Evolutionary conservation across 176 grass and related monocot genomes (phyloP).

Genomic region (bread wheat (Triticum aestivum)): IWGSC_CS_RefSeq_v2.1 NC_057797.1:519073506-519074005

Average conservation of each 20-base stretch:
- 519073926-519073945: not conserved
- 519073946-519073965: slow-evolving; percentile 6
- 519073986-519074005: not conserved
- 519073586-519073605: slow-evolving; percentile 33
- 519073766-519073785: slow-evolving; percentile 23
- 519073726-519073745: slow-evolving; percentile 11
- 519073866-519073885: not conserved
- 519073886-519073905: not conserved
- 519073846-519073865: not conserved
- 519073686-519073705: not conserved
- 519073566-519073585: slow-evolving; percentile 40
- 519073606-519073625: not conserved
- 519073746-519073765: slow-evolving; percentile 19
- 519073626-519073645: not conserved
- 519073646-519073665: slow-evolving; percentile 5
- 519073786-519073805: not conserved
- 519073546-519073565: not conserved
- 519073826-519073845: not conserved
- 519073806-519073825: not conserved
- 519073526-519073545: slow-evolving; percentile 19
- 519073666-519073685: not conserved
- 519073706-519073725: slow-evolving; percentile 8
- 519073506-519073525: slow-evolving; percentile 28
- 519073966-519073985: not conserved
- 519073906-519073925: not conserved